These are phyloP conservation scores for Pseudogymnoascus sp. DNA, from an alignment of 2,329 filamentous ascomycete genomes.

Conservation along the genomic window DNA sequence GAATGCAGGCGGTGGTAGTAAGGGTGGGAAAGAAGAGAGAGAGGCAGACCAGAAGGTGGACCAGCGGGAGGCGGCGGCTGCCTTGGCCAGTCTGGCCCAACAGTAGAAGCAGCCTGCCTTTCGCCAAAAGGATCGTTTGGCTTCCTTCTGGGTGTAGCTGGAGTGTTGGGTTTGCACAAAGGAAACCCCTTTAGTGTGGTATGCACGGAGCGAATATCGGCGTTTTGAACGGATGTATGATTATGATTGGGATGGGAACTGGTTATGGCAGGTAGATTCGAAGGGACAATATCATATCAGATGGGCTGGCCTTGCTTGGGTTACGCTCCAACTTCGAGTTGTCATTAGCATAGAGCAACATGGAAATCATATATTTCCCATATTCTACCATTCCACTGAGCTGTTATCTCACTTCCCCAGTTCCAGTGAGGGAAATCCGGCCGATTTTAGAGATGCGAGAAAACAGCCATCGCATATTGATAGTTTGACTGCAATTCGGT, in stretches of 20 bases:
- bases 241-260: not conserved
- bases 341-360: not conserved
- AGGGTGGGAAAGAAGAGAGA: not conserved
- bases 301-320: not conserved
- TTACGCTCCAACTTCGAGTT: not conserved
- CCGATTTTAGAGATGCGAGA: not conserved
- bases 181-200: not conserved
- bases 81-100: slow-evolving; percentile 6
- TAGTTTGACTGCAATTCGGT: not conserved
- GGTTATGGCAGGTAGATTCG: not conserved
- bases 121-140: not conserved
- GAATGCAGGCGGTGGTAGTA: not conserved
- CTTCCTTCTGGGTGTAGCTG: not conserved
- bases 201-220: not conserved
- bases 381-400: not conserved
- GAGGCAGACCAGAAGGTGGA: slow-evolving; percentile 2
- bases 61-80: not conserved
- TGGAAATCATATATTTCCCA: not conserved
- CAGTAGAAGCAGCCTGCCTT: not conserved
- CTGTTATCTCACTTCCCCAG: not conserved
- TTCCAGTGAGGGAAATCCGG: not conserved
- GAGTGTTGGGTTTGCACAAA: not conserved
- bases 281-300: not conserved
- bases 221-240: not conserved
- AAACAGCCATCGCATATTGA: not conserved